Conservation (phyloP, 2,329 filamentous ascomycete species). For the Ophiostoma sp. region DNA sequence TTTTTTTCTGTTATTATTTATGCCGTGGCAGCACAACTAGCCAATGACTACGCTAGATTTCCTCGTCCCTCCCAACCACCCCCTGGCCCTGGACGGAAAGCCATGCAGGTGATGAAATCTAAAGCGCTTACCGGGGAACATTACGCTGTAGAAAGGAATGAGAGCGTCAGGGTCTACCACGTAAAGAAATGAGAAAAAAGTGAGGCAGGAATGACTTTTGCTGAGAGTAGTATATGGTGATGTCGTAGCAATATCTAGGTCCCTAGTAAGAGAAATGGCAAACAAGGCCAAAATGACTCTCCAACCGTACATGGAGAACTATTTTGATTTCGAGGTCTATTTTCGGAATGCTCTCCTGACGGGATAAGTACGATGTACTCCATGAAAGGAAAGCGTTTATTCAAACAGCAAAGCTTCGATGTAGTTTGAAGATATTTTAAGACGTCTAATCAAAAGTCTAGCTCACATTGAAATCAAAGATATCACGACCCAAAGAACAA, state of each 20-base stretch:
- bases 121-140: constrained; percentile 17
- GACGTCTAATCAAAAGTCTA: neutral
- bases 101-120: constrained; percentile 17
- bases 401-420: neutral
- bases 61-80: neutral
- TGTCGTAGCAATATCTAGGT: neutral
- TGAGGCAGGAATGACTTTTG: neutral
- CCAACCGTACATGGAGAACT: neutral
- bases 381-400: neutral
- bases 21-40: neutral
- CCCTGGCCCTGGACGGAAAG: neutral
- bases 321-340: neutral
- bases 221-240: neutral
- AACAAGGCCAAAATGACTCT: neutral
- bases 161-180: neutral
- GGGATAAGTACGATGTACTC: too few species aligned
- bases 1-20: neutral
- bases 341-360: neutral
- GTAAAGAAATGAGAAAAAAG: neutral
- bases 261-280: neutral
- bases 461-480: neutral
- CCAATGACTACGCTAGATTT: neutral
- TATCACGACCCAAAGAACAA: neutral
- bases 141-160: neutral
- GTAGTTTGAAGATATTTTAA: constrained; percentile 1